Percentiles rank a stretch among this genome's conserved stretches.
Evolutionary conservation across 176 grass and related monocot genomes (phyloP).

Genomic region (Oryza coarctata): DNA sequence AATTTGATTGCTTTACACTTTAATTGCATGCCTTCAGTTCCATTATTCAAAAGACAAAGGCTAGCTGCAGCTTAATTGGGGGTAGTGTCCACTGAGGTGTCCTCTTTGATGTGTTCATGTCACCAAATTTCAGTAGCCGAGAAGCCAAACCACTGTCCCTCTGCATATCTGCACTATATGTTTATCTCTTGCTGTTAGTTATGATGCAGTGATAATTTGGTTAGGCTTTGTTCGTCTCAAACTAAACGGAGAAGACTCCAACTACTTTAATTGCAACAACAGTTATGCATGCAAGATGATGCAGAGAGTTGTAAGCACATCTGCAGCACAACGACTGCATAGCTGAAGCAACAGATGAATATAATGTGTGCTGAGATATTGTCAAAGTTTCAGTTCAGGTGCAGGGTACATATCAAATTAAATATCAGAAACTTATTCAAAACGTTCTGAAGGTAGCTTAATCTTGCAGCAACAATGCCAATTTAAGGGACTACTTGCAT

Average conservation of each 20-base stretch:
- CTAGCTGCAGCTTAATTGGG: neutral
- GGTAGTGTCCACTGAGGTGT: conserved; percentile 9
- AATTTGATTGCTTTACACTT: conserved; percentile 17
- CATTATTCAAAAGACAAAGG: conserved; percentile 10
- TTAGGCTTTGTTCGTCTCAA: conserved; percentile 1
- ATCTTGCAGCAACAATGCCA: neutral
- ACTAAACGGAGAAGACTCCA: neutral
- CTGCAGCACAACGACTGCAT: conserved; percentile 13
- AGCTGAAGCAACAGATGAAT: conserved; percentile 26
- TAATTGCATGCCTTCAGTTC: neutral
- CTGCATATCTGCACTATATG: neutral
- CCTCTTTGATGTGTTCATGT: conserved; percentile 29
- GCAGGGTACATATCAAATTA: neutral
- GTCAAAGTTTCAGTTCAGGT: conserved; percentile 30
- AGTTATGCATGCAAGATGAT: neutral
- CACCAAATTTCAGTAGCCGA: conserved; percentile 43
- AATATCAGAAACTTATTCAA: neutral
- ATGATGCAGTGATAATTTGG: neutral
- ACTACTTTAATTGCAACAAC: neutral
- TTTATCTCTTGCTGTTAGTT: neutral
- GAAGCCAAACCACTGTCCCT: conserved; percentile 35
- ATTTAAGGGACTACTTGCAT: neutral
- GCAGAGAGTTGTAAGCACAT: neutral
- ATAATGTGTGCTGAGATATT: neutral
- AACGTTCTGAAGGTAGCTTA: conserved; percentile 6